Evolutionary conservation across 2,329 filamentous ascomycete species (phyloP), one percentile per base, ranked within the genome.

Genomic region (Scedosporium aurantiacum): DNA sequence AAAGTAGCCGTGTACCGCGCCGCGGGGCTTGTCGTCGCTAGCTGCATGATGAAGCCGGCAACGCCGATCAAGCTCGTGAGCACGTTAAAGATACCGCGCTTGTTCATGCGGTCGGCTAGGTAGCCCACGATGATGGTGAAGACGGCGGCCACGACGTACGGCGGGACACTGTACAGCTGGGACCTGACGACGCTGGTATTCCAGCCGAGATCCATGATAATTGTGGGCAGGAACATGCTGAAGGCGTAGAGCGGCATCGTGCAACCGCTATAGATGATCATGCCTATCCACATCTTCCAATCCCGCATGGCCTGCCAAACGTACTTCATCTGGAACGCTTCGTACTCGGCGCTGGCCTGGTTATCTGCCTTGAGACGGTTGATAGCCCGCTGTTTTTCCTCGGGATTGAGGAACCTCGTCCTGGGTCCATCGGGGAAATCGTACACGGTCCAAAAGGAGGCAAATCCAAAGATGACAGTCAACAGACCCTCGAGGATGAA

Each of bases 361-460:
- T 87, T 76, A 69, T 92, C 89, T 7, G 76, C 74, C 62, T 82
- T 82, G 25, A 93, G 76, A 2, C 90, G 82, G 10, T 83, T 80
- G 18, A 90, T 74, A 0, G 93, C 87, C 16, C 89, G 82, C 4
- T 78, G 76, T 12, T 87, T 84, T 66, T 94, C 89, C 2, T 80
- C 79, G 0, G 79, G 76, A 0, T 82, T 81, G 3, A 94, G 78
- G 70, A 54, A 54, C 50, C 50, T 23, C 23, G 93, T 93, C 0
- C 69, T 80, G 5, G 89, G 88, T 56, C 86, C 79, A 65, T 90
- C 87, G 0, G 90, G 90, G 70, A 90, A 93, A 68, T 94, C 89
- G 67, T 89, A 83, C 2, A 92, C 87, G 73, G 87, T 79, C 82
- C 84, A 90, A 74, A 86, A 90, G 4, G 82, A 86, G 0, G 78